A percentile compares a stretch with the other conserved stretches of the same genome.
Evolutionary conservation across 257 asterid species (phyloP).

Genomic region (Nicotiana sylvestris): DNA sequence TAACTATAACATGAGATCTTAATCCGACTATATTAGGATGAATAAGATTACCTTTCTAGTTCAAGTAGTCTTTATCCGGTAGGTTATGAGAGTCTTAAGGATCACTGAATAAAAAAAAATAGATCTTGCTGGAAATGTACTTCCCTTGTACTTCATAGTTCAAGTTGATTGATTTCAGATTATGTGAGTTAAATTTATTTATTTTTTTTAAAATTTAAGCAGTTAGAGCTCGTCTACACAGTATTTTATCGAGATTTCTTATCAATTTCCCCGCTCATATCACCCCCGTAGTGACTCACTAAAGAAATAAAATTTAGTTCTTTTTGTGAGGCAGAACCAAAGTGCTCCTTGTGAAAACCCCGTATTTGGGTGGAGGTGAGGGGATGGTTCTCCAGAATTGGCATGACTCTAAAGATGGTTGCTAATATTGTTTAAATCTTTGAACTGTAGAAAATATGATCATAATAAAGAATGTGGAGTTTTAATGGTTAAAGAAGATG

Average conservation of each 20-base stretch:
- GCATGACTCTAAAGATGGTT: not conserved
- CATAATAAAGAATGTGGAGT: not conserved
- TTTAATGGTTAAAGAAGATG: not conserved
- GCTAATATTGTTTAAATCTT: not conserved
- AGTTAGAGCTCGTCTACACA: not conserved
- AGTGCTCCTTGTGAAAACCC: not conserved
- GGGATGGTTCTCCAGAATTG: not conserved
- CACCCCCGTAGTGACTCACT: not conserved
- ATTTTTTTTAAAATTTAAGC: no score
- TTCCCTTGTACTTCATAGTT: not conserved
- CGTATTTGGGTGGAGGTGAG: not conserved
- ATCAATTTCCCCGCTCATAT: not conserved
- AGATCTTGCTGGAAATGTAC: not conserved
- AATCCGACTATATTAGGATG: not conserved
- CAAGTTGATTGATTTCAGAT: not conserved
- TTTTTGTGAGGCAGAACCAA: not conserved
- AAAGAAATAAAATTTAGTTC: not conserved
- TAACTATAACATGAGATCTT: not conserved
- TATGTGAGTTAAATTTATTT: not conserved
- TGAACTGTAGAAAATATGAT: not conserved
- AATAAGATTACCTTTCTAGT: not conserved
- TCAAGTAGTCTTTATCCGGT: not conserved
- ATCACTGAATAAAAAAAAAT: not conserved
- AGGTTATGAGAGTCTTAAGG: no score
- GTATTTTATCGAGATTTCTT: not conserved